Conservation (phyloP, 192 early-diverging fungal genomes). For the Geosiphon pyriformis region DNA sequence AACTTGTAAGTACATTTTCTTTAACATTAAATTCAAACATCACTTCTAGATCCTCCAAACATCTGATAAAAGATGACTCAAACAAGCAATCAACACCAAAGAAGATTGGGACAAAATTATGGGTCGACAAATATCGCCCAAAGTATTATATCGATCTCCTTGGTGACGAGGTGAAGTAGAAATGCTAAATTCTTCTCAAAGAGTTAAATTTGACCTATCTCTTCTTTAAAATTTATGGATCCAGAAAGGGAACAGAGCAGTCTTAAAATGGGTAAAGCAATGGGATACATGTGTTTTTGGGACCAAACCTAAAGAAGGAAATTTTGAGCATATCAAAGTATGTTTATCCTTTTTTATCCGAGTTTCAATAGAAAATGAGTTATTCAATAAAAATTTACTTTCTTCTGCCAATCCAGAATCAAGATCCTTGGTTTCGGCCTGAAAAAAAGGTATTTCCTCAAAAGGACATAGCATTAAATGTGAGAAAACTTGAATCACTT, state of each 20-base stretch:
- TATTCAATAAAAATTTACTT: no score
- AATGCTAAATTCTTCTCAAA: no score
- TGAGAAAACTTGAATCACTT: not conserved
- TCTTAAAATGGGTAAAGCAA: slow-evolving; percentile 89
- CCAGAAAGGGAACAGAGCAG: slow-evolving; percentile 74
- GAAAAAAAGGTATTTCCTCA: slow-evolving; percentile 46
- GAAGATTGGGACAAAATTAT: slow-evolving; percentile 36
- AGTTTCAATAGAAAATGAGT: no score
- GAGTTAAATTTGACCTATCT: no score
- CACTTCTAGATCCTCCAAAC: not conserved
- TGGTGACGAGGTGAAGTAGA: slow-evolving; percentile 69
- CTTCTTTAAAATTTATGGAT: no score
- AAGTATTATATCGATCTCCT: slow-evolving; percentile 76
- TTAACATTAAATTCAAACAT: not conserved
- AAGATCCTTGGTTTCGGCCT: slow-evolving; percentile 52
- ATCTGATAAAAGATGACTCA: not conserved
- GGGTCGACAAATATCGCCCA: slow-evolving; percentile 92
- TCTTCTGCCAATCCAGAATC: slow-evolving; percentile 14
- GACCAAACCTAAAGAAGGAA: not conserved
- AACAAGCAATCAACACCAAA: not conserved
- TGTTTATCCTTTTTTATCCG: no score
- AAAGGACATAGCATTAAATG: not conserved
- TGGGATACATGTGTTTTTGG: slow-evolving; percentile 97
- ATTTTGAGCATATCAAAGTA: not conserved
- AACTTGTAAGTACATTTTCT: not conserved